Evolutionary conservation across 2,329 filamentous ascomycete genomes (phyloP).

Genomic region (Huntiella omanensis): DNA sequence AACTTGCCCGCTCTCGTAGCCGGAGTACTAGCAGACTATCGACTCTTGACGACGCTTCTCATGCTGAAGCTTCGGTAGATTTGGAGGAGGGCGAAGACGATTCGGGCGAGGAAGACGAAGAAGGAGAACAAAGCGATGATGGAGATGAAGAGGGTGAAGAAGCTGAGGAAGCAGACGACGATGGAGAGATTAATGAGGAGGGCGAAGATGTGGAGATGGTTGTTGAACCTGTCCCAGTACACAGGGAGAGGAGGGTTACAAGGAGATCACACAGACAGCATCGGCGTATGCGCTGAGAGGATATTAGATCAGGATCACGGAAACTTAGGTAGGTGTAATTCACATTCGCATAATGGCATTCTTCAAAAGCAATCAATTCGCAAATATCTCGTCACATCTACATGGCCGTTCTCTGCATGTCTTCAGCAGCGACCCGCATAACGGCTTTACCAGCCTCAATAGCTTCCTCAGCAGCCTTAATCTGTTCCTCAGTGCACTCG

Average conservation of each 20-base stretch:
- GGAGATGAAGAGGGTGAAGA: slow-evolving; percentile 63
- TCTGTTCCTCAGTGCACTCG: slow-evolving; percentile 27
- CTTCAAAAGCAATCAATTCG: neutral
- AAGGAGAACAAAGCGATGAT: slow-evolving; percentile 51
- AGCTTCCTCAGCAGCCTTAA: slow-evolving; percentile 35
- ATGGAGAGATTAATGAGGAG: slow-evolving; percentile 21
- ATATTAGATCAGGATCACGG: neutral
- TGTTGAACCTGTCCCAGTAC: slow-evolving; percentile 16
- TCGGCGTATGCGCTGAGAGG: slow-evolving; percentile 42
- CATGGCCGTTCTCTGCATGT: neutral
- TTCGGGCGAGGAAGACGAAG: slow-evolving; percentile 41
- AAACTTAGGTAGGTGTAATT: too few species aligned
- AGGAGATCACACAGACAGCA: slow-evolving; percentile 30
- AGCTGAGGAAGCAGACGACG: slow-evolving; percentile 37
- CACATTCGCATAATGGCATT: neutral
- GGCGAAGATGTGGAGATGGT: slow-evolving; percentile 41
- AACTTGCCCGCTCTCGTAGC: slow-evolving; percentile 7
- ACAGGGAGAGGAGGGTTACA: slow-evolving; percentile 18
- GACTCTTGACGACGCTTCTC: too few species aligned
- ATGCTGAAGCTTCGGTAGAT: slow-evolving; percentile 23
- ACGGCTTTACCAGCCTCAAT: slow-evolving; percentile 29
- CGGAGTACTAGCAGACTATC: slow-evolving; percentile 23
- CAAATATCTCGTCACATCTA: too few species aligned
- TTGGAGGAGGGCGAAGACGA: slow-evolving; percentile 65
- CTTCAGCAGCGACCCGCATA: slow-evolving; percentile 6